Evolutionary conservation across 345 rosid genomes (phyloP).

Genomic region (Heritiera fomes): DNA sequence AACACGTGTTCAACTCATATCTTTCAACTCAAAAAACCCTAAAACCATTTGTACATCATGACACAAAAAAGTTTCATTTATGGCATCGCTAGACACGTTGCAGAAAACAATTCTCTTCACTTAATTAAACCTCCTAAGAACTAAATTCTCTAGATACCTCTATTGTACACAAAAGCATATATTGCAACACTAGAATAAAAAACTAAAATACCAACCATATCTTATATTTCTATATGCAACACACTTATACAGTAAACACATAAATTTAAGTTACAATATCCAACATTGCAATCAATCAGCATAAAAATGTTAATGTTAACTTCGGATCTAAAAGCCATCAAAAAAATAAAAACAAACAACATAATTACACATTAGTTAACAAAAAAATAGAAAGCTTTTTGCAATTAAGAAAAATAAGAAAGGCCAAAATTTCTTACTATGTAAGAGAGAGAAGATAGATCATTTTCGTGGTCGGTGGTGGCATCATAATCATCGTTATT

Average conservation of each 20-base stretch:
- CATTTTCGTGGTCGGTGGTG: conserved; percentile 66
- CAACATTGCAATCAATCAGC: conserved; percentile 26
- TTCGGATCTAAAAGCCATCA: conserved; percentile 32
- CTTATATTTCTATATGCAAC: conserved; percentile 17
- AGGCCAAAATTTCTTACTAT: conserved; percentile 48
- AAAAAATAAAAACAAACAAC: conserved; percentile 4
- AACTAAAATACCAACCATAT: conserved; percentile 3
- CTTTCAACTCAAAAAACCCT: not conserved
- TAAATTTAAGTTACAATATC: conserved; percentile 9
- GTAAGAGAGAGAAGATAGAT: conserved; percentile 80
- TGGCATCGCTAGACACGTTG: not conserved
- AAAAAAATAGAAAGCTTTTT: not conserved
- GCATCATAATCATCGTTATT: conserved; percentile 48
- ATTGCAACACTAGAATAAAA: conserved; percentile 1
- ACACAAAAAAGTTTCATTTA: conserved; percentile 1
- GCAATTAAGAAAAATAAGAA: not conserved
- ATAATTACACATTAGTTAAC: not conserved
- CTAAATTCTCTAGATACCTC: conserved; percentile 10
- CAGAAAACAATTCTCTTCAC: conserved; percentile 1
- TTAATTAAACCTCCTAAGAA: conserved; percentile 10
- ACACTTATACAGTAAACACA: conserved; percentile 9
- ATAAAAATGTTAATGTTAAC: conserved; percentile 23
- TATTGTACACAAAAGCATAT: conserved; percentile 13
- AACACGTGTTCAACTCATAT: not conserved
- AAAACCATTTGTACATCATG: conserved; percentile 3